phyloP scores from a whole-genome alignment of 768 basidiomycete species.

The Suillus plorans region DNA sequence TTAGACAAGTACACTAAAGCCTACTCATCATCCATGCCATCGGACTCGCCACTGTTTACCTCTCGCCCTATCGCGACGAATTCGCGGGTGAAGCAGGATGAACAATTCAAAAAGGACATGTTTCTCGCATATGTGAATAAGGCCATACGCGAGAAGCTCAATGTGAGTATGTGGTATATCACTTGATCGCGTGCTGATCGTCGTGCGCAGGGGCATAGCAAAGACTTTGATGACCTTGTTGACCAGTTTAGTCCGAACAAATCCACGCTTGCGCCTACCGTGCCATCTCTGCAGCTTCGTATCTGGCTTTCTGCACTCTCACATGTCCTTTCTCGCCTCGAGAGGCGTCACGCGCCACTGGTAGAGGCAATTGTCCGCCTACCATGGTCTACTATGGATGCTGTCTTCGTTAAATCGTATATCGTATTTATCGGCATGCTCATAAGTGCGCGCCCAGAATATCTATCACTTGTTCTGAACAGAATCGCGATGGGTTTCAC shows the following conservation, averaged over 20 bases:
- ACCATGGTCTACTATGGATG: slow-evolving; percentile 93
- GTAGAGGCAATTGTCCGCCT: slow-evolving; percentile 85
- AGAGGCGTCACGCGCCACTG: slow-evolving; percentile 73
- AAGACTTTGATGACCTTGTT: slow-evolving; percentile 86
- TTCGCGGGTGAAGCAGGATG: slow-evolving; percentile 74
- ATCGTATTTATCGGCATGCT: slow-evolving; percentile 89
- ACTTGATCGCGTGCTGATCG: slow-evolving; percentile 14
- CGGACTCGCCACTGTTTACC: slow-evolving; percentile 15
- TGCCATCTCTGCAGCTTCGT: slow-evolving; percentile 56
- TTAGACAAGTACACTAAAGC: slow-evolving; percentile 46
- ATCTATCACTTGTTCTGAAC: slow-evolving; percentile 78
- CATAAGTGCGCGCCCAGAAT: slow-evolving; percentile 88
- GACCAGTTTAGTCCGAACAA: slow-evolving; percentile 73
- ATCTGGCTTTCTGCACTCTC: slow-evolving; percentile 85
- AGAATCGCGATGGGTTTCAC: slow-evolving; percentile 86
- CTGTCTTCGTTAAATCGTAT: slow-evolving; percentile 82
- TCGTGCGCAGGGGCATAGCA: slow-evolving; percentile 58
- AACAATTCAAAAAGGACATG: slow-evolving; percentile 78
- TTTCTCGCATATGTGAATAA: slow-evolving; percentile 81
- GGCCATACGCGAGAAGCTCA: slow-evolving; percentile 70
- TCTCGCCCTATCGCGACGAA: slow-evolving; percentile 74
- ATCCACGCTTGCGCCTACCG: slow-evolving; percentile 26
- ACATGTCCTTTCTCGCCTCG: slow-evolving; percentile 89
- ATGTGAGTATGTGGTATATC: slow-evolving; percentile 45
- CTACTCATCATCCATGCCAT: slow-evolving; percentile 23